Conservation (phyloP, 306 rosid genomes). For the Medicago lupulina region DNA sequence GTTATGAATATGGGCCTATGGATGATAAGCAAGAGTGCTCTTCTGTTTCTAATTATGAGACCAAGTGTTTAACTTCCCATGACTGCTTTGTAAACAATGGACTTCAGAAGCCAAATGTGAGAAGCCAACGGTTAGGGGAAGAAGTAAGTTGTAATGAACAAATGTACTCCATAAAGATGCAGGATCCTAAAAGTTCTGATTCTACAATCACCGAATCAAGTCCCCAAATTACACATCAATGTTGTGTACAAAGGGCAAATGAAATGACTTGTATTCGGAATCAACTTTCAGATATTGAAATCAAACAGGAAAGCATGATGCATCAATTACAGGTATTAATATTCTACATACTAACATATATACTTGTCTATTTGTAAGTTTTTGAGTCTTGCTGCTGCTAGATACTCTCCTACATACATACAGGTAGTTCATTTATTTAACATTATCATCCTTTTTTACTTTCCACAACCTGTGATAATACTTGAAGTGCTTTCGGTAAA, state of each 20-base stretch:
- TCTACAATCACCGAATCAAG: slow-evolving; percentile 68
- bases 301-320: slow-evolving; percentile 73
- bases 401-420: slow-evolving; percentile 15
- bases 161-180: slow-evolving; percentile 50
- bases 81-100: slow-evolving; percentile 53
- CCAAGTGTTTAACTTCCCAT: slow-evolving; percentile 57
- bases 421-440: background rate
- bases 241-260: slow-evolving; percentile 63
- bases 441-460: slow-evolving; percentile 24
- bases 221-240: slow-evolving; percentile 57
- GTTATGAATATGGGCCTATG: slow-evolving; percentile 70
- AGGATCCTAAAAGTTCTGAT: slow-evolving; percentile 65
- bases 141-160: slow-evolving; percentile 53
- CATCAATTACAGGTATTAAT: slow-evolving; percentile 72
- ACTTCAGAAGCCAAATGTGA: slow-evolving; percentile 49
- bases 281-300: slow-evolving; percentile 77
- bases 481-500: background rate
- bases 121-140: slow-evolving; percentile 55
- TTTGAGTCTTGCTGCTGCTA: slow-evolving; percentile 20
- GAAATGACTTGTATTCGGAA: slow-evolving; percentile 73
- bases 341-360: background rate
- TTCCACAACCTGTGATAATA: slow-evolving; percentile 25
- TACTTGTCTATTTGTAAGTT: slow-evolving; percentile 7
- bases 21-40: slow-evolving; percentile 86
- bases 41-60: slow-evolving; percentile 66